Evolutionary conservation across 2,329 filamentous ascomycete species (phyloP), one percentile per base, ranked within the genome.

Genomic region (Clonostachys rhizophaga): DNA sequence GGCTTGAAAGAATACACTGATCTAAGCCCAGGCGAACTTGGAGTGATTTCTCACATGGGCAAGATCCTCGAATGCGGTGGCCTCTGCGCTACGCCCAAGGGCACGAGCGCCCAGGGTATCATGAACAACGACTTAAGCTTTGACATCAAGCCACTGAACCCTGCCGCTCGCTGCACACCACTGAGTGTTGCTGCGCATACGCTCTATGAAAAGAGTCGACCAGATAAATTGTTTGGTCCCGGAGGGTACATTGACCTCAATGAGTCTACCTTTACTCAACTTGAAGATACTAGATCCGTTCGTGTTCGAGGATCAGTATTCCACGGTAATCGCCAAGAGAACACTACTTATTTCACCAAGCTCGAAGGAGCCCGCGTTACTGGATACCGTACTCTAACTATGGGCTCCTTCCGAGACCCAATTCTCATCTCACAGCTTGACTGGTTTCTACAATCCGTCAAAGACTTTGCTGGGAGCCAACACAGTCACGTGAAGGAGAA

Each of bases 1-100:
- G 24, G 24, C 8, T 30, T 30, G 24, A 30, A 30, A 10, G 24
- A 30, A 10, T 30, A 30, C 24, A 30, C 24, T 30, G 24, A 30
- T 3, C 24, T 30, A 30, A 30, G 24, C 24, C 24, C 24, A 3
- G 9, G 24, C 24, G 24, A 30, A 9, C 24, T 30, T 3, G 24
- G 24, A 10, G 24, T 30, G 24, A 30, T 30, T 10, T 30, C 24
- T 33, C 72, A 77, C 53, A 75, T 78, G 71, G 78, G 72, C 0
- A 70, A 81, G 60, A 73, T 79, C 10, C 64, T 79, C 58, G 76
- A 79, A 51, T 80, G 76, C 17, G 76, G 75, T 2, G 66, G 71
- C 0, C 52, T 64, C 1, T 79, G 75, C 52, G 68, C 74, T 0
- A 56, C 61, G 0, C 76, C 76, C 0, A 80, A 79, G 48, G 66